Percentiles rank a stretch among this genome's conserved stretches.
Evolutionary conservation across 2,329 filamentous ascomycete species (phyloP).

Genomic region (Epichloe festucae): DNA sequence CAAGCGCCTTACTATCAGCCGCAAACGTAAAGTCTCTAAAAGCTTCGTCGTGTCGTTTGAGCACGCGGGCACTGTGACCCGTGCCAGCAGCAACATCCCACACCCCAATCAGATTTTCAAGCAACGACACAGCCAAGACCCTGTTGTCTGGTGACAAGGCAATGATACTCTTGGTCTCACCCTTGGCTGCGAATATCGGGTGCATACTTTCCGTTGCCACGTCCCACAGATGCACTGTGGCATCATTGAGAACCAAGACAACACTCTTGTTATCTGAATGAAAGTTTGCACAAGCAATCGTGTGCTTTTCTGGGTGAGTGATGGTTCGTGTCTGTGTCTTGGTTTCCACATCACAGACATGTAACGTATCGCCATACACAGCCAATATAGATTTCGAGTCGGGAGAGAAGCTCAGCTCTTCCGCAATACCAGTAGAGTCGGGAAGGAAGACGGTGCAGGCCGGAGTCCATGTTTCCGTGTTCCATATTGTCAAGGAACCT

Average conservation of each 20-base stretch:
- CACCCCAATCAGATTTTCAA: constrained; percentile 7
- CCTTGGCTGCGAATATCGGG: constrained; percentile 6
- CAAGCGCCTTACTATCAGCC: constrained; percentile 6
- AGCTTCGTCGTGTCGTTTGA: constrained; percentile 6
- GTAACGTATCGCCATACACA: constrained; percentile 5
- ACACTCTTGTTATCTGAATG: constrained; percentile 4
- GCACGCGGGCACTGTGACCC: constrained; percentile 6
- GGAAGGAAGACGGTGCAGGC: constrained; percentile 6
- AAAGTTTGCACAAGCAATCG: constrained; percentile 7
- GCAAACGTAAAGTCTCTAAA: constrained; percentile 8
- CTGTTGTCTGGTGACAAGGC: constrained; percentile 7
- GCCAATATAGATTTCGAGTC: constrained; percentile 6
- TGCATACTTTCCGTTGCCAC: neutral
- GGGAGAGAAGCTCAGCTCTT: constrained; percentile 7
- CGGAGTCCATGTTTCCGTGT: neutral
- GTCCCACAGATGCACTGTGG: constrained; percentile 6
- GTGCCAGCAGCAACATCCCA: constrained; percentile 6
- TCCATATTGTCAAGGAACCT: constrained; percentile 6
- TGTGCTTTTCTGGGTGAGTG: constrained; percentile 3
- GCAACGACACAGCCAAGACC: constrained; percentile 6
- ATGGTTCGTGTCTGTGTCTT: constrained; percentile 1
- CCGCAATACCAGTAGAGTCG: constrained; percentile 5
- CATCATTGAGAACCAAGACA: constrained; percentile 5
- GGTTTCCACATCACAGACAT: constrained; percentile 6
- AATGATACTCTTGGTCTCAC: constrained; percentile 7